phyloP scores from a whole-genome alignment of 2,329 filamentous ascomycete species.

The Delphinella strobiligena region DNA sequence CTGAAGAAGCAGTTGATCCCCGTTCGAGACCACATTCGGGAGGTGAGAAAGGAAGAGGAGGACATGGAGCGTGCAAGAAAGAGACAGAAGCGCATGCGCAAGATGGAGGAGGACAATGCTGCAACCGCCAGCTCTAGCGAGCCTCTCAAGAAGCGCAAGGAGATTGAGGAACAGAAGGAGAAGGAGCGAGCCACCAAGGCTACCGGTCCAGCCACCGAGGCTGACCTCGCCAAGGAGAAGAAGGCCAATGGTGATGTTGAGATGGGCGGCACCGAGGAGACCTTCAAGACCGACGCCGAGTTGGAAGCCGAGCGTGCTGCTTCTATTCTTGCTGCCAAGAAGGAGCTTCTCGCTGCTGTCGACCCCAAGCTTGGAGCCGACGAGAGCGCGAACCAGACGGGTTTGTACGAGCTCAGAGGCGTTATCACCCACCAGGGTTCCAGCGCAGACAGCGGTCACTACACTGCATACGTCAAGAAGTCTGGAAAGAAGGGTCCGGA shows the following conservation, averaged over 20 bases:
- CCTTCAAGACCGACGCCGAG: slow-evolving; percentile 90
- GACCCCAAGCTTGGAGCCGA: slow-evolving; percentile 63
- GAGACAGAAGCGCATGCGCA: slow-evolving; percentile 64
- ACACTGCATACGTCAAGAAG: slow-evolving; percentile 97
- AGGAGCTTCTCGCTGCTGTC: slow-evolving; percentile 71
- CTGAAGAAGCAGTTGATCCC: slow-evolving; percentile 73
- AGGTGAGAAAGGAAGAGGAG: slow-evolving; percentile 87
- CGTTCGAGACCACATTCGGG: slow-evolving; percentile 90
- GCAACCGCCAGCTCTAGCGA: slow-evolving; percentile 35
- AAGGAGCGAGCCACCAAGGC: slow-evolving; percentile 31
- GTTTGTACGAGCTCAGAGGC: slow-evolving; percentile 85
- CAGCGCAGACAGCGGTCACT: slow-evolving; percentile 93
- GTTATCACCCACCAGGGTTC: slow-evolving; percentile 95
- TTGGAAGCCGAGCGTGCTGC: slow-evolving; percentile 75
- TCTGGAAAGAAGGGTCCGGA: slow-evolving; percentile 57
- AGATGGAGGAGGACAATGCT: slow-evolving; percentile 39
- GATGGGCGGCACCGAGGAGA: slow-evolving; percentile 65
- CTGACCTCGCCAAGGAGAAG: slow-evolving; percentile 37
- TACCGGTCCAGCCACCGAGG: slow-evolving; percentile 22
- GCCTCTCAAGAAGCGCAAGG: slow-evolving; percentile 81
- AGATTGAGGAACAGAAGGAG: slow-evolving; percentile 44
- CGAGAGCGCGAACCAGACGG: slow-evolving; percentile 79
- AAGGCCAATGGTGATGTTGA: slow-evolving; percentile 47
- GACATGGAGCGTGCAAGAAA: slow-evolving; percentile 87
- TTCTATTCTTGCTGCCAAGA: slow-evolving; percentile 67